Evolutionary conservation across 1,284 basidiomycete genomes (phyloP), one percentile per base, ranked within the genome.

Genomic region (Moesziomyces sp.): DNA sequence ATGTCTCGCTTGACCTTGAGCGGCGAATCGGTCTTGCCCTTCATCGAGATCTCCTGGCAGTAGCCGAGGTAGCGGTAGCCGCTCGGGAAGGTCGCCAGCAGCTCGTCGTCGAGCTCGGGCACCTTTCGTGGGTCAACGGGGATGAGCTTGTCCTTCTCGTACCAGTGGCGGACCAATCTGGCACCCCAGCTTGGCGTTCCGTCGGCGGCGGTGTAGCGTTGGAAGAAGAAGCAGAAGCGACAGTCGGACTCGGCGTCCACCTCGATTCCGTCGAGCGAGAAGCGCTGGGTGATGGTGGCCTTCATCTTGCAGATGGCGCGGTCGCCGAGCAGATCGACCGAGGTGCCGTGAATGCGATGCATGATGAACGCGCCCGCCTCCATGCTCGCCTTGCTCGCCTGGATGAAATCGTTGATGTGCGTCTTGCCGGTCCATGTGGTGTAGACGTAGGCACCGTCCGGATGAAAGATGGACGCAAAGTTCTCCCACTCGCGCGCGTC

Each of bases 211-310:
- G 35, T 50, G 43, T 70, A 60, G 11, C 38, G 30, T 55, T 79
- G 76, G 28, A 80, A 61, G 55, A 83, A 83, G 67, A 82, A 83
- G 56, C 75, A 79, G 3, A 83, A 65, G 19, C 80, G 65, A 42
- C 81, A 82, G 43, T 83, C 81, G 6, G 78, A 81, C 33, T 83
- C 81, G 10, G 81, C 67, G 50, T 83, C 81, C 7, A 81, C 81
- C 42, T 82, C 73, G 52, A 78, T 75, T 1, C 58, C 74, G 51
- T 69, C 62, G 61, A 83, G 65, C 1, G 65, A 51, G 59, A 83
- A 83, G 3, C 81, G 62, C 40, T 83, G 81, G 3, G 81, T 82
- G 61, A 83, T 83, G 11, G 80, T 83, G 1, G 80, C 81, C 47
- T 83, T 83, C 40, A 83, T 70, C 57, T 83, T 83, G 43, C 79